Percentiles rank a stretch among this genome's conserved stretches.
phyloP scores from a whole-genome alignment of 768 basidiomycete genomes.

The Sarcomyxa edulis region DNA sequence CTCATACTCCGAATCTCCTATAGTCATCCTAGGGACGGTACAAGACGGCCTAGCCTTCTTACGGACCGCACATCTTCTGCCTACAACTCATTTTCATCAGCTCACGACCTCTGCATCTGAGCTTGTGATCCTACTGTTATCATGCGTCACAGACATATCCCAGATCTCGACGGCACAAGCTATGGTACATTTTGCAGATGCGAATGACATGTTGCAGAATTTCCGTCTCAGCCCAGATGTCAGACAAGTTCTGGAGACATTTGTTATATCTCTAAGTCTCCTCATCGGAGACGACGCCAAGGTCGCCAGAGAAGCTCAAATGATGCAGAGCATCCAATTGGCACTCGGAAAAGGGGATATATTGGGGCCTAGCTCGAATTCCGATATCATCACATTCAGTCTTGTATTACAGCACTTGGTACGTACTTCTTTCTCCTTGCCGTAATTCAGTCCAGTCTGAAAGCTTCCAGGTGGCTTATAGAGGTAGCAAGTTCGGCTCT shows the following conservation, averaged over 20 bases:
- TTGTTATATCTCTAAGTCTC: slow-evolving; percentile 53
- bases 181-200: slow-evolving; percentile 41
- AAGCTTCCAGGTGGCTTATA: slow-evolving; percentile 43
- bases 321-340: slow-evolving; percentile 61
- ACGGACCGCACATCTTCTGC: slow-evolving; percentile 48
- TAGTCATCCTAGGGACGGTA: slow-evolving; percentile 45
- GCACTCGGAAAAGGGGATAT: slow-evolving; percentile 53
- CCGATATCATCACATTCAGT: slow-evolving; percentile 60
- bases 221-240: slow-evolving; percentile 47
- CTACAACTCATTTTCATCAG: slow-evolving; percentile 53
- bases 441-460: not conserved
- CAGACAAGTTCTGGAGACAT: slow-evolving; percentile 54
- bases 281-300: slow-evolving; percentile 67
- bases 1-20: slow-evolving; percentile 41
- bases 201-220: slow-evolving; percentile 47
- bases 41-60: slow-evolving; percentile 60
- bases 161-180: slow-evolving; percentile 61
- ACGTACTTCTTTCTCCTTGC: slow-evolving; percentile 13
- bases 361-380: slow-evolving; percentile 52
- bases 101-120: slow-evolving; percentile 57
- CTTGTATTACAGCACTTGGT: slow-evolving; percentile 61
- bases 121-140: slow-evolving; percentile 56
- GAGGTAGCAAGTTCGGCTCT: slow-evolving; percentile 57
- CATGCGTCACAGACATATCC: slow-evolving; percentile 55
- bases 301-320: slow-evolving; percentile 62